These are phyloP conservation scores for Aspergillus coremiiformis DNA, from an alignment of 495 filamentous ascomycete genomes.

Conservation along the genomic window DNA sequence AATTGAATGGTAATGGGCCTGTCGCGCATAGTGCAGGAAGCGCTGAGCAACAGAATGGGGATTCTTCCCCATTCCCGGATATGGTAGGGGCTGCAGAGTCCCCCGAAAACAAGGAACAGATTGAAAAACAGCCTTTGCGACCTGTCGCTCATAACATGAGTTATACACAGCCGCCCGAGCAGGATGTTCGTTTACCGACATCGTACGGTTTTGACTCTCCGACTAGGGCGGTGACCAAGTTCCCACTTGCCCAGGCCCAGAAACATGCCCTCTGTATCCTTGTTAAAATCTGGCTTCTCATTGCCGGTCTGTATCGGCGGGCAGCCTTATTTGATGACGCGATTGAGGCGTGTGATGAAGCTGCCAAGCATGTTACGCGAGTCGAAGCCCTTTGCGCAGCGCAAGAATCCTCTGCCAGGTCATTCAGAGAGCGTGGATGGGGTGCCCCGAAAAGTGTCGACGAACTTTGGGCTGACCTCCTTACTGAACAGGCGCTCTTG, in stretches of 20 bases:
- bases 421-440: conserved; percentile 59
- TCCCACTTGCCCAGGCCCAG: conserved; percentile 35
- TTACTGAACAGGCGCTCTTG: conserved; percentile 67
- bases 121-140: conserved; percentile 35
- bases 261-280: conserved; percentile 56
- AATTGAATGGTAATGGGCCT: conserved; percentile 13
- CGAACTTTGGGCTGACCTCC: conserved; percentile 74
- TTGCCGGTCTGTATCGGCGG: conserved; percentile 77
- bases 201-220: conserved; percentile 40
- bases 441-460: conserved; percentile 67
- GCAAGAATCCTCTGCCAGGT: conserved; percentile 42
- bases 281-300: conserved; percentile 81
- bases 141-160: conserved; percentile 46
- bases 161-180: conserved; percentile 40
- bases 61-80: conserved; percentile 14
- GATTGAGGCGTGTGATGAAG: conserved; percentile 70
- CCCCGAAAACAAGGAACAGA: conserved; percentile 15
- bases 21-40: conserved; percentile 11
- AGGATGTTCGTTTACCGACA: conserved; percentile 44
- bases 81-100: conserved; percentile 41
- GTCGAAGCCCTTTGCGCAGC: conserved; percentile 37
- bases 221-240: conserved; percentile 31
- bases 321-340: conserved; percentile 73
- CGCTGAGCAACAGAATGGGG: conserved; percentile 1
- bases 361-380: conserved; percentile 54